Percentiles rank a stretch among this genome's conserved stretches.
phyloP scores from a whole-genome alignment of 768 basidiomycete genomes.

The Tephrocybe sp. region DNA sequence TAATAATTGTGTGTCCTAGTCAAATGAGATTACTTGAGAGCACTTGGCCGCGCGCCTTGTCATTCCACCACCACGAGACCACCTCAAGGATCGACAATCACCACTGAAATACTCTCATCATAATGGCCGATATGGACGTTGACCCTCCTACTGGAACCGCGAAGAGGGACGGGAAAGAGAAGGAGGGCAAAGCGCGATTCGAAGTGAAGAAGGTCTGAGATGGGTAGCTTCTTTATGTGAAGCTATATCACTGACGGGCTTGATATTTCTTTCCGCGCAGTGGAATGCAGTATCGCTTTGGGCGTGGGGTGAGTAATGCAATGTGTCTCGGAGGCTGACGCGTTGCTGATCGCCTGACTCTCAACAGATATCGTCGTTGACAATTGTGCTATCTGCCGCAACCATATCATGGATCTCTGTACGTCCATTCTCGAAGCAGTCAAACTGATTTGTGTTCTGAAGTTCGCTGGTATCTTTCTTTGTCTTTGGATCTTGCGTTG shows the following conservation, averaged over 20 bases:
- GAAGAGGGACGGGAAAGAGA: constrained; percentile 51
- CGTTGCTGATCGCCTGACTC: not conserved
- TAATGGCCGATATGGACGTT: constrained; percentile 67
- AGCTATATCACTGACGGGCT: too few relatives aligned
- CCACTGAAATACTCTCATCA: too few relatives aligned
- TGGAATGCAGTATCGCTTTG: constrained; percentile 99
- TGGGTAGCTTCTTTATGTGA: too few relatives aligned
- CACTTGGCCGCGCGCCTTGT: not conserved
- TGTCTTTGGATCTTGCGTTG: not conserved
- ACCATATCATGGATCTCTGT: constrained; percentile 99
- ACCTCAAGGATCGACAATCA: not conserved
- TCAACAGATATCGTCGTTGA: constrained; percentile 91
- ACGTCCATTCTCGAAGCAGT: constrained; percentile 24
- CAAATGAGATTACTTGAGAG: constrained; percentile 3
- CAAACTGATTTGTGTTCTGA: not conserved
- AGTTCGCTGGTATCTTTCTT: not conserved
- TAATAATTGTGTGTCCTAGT: not conserved
- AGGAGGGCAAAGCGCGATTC: constrained; percentile 80
- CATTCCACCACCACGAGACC: not conserved
- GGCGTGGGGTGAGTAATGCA: constrained; percentile 80
- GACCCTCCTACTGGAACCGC: constrained; percentile 40
- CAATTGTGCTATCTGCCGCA: constrained; percentile 99
- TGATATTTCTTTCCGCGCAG: constrained; percentile 47
- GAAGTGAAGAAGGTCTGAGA: constrained; percentile 94
- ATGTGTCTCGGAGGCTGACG: too few relatives aligned